Base-by-base conservation (phyloP, 805 yeast genomes). In the Candida takata region DNA sequence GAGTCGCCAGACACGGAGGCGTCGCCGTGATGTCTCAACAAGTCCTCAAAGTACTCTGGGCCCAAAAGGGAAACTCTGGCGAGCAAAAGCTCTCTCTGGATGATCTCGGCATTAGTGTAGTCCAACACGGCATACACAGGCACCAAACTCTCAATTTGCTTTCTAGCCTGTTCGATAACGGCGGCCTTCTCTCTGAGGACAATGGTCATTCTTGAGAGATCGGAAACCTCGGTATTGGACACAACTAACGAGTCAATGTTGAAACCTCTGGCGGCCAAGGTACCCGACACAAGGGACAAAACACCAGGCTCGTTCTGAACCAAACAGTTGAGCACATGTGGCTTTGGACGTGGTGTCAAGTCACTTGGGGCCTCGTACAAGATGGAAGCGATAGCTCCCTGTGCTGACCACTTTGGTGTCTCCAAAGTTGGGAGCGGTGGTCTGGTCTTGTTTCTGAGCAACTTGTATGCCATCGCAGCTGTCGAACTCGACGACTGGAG, bases 241-340 rank as follows among this genome's bases (percentile, higher is more conserved):
- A 92, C 98, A 40, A 92, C 96, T 45, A 92, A 72, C 9, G 97
- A 90, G 61, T 92, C 98, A 55, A 92, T 92, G 67, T 92, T 92
- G 77, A 92, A 92, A 13, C 98, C 98, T 61, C 98, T 75, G 27
- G 97, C 97, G 26, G 98, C 98, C 48, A 92, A 72, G 36, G 95
- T 87, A 37, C 97, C 96, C 6, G 97, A 83, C 29, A 92, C 84
- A 37, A 90, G 76, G 24, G 95, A 81, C 52, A 92, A 69, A 31
- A 92, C 98, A 71, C 98, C 98, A 7, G 98, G 97, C 65, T 92
- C 98, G 62, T 92, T 90, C 65, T 92, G 97, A 13, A 92, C 98
- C 57, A 92, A 72, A 67, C 98, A 92, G 72, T 90, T 92, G 58
- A 92, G 71, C 30, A 92, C 94, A 52, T 92, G 98, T 54, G 84